Base-by-base conservation (phyloP, 2,329 filamentous ascomycete genomes). In the Aureobasidium sp. region DNA sequence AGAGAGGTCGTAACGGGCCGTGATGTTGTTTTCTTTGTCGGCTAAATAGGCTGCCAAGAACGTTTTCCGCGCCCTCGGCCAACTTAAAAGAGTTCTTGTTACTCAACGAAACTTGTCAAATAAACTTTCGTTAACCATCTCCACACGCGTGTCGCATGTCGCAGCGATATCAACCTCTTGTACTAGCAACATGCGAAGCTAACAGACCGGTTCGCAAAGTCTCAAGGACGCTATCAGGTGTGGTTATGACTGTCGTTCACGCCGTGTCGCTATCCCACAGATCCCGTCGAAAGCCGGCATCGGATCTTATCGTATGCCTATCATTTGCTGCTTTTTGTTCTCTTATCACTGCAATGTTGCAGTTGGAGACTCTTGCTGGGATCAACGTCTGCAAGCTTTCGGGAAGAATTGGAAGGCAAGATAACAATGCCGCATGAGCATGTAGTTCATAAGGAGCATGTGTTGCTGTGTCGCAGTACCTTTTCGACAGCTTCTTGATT, bases 141-240 rank as follows among this genome's bases (percentile, higher is more conserved):
- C 53, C 50, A 37, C 12, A 37, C 35, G 31, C 31, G 31, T 33
- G 31, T 33, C 9, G 31, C 31, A 12, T 54, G 17, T 31, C 40
- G 27, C 19, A 12, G 7, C 40, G 39, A 56, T 22, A 44, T 56
- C 52, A 56, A 33, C 52, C 24, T 58, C 31, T 19, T 39, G n/a
- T 58, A 14, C 5, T 8, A 11, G 1, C 9, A 47, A 8, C 31
- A 27, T 22, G 40, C 54, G 54, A 44, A 58, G 29, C 9, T 33
- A 19, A 37, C 29, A 47, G 29, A 37, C 22, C 29, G 5, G 14
- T 1, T 1, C 4, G 37, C 27, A 42, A 17, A 58, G 27, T n/a
- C 2, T 47, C n/a, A 39, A 27, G 54, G 29, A 58, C 54, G 42
- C 54, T 58, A 58, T 58, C 54, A 58, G 54, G 54, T 58, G 54